Conservation (phyloP, 805 yeast species). For the Saturnispora ahearnii region DNA sequence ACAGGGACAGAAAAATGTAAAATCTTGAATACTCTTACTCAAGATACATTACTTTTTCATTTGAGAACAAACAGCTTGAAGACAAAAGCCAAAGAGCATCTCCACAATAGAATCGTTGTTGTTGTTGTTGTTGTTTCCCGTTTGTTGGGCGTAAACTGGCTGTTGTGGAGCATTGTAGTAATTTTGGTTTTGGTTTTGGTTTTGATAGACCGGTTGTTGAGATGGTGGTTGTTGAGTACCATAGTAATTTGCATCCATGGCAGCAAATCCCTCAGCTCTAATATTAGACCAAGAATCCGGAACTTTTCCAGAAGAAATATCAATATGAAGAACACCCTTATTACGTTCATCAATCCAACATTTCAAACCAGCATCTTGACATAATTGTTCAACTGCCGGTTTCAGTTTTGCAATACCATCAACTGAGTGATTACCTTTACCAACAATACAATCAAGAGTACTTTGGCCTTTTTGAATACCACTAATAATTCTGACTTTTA, state of each 20-base stretch:
- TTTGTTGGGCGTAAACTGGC: slow-evolving; percentile 23
- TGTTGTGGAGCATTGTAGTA: slow-evolving; percentile 27
- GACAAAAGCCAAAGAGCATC: neutral
- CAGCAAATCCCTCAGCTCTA: slow-evolving; percentile 26
- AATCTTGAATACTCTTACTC: neutral
- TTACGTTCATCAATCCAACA: slow-evolving; percentile 61
- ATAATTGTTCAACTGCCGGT: slow-evolving; percentile 79
- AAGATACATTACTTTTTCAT: neutral
- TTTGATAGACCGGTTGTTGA: slow-evolving; percentile 10
- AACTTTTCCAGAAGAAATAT: slow-evolving; percentile 40
- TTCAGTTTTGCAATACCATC: slow-evolving; percentile 78
- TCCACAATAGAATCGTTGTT: neutral
- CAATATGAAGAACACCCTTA: slow-evolving; percentile 71
- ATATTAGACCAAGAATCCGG: slow-evolving; percentile 31
- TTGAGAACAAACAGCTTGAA: slow-evolving; percentile 3
- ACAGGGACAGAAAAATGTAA: neutral
- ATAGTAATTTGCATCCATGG: slow-evolving; percentile 23
- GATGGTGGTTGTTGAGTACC: slow-evolving; percentile 11
- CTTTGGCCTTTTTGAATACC: slow-evolving; percentile 52
- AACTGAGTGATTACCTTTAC: slow-evolving; percentile 82
- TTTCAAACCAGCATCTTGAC: slow-evolving; percentile 54
- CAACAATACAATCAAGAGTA: slow-evolving; percentile 75
- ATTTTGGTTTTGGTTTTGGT: slow-evolving; percentile 15
- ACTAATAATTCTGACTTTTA: slow-evolving; percentile 64
- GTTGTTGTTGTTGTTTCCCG: slow-evolving; percentile 18